Percentiles rank a stretch among this genome's conserved stretches.
Conservation (phyloP, 805 yeast species). For the Yarrowia sp. region DNA sequence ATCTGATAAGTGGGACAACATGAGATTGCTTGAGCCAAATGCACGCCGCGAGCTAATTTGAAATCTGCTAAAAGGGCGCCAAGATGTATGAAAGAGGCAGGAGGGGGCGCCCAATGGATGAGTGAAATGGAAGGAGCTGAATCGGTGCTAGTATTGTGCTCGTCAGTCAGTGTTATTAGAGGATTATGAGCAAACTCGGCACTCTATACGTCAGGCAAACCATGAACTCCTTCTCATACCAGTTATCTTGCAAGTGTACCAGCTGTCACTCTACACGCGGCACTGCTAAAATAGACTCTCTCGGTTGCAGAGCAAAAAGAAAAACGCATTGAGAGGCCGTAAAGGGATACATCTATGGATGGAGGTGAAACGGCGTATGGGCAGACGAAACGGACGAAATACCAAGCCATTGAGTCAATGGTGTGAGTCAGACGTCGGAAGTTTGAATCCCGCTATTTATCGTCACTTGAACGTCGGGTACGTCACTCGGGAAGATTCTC, state of each 20-base stretch:
- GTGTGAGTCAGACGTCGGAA: no score
- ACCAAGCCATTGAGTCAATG: no score
- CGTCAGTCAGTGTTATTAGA: no score
- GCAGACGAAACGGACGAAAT: no score
- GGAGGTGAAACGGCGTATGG: not conserved
- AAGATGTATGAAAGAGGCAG: constrained; percentile 24
- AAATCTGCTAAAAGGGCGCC: constrained; percentile 13
- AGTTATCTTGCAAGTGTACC: not conserved
- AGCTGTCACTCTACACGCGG: constrained; percentile 4
- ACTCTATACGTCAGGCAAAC: not conserved
- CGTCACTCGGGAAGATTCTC: no score
- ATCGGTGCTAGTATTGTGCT: no score
- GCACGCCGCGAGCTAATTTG: constrained; percentile 15
- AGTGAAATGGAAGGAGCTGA: no score
- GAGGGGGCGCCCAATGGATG: not conserved
- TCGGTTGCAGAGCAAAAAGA: constrained; percentile 15
- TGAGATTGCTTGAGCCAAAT: constrained; percentile 14
- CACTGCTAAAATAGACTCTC: constrained; percentile 4
- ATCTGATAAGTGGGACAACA: constrained; percentile 16
- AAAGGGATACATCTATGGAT: not conserved
- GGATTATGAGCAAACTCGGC: no score
- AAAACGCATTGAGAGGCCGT: not conserved
- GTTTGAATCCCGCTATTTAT: no score
- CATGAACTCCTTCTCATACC: not conserved
- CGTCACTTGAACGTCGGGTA: no score